Evolutionary conservation across 495 filamentous ascomycete species (phyloP).

Genomic region (Penicillium soppii): DNA sequence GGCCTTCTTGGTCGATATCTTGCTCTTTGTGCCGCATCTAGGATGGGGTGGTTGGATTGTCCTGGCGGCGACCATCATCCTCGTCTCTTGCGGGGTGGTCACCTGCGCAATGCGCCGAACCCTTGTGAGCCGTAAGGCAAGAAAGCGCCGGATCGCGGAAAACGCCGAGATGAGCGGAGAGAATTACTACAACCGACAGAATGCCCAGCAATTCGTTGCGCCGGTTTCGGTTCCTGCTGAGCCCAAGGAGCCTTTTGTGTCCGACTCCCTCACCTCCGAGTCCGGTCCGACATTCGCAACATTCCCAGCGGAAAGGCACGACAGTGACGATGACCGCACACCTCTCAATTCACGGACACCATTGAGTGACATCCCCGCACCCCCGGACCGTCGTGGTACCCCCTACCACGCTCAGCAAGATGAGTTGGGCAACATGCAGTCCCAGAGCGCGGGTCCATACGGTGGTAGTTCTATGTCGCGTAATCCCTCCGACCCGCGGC

Average conservation of each 20-base stretch:
- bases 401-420: conserved; percentile 54
- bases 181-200: conserved; percentile 81
- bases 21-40: conserved; percentile 92
- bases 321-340: conserved; percentile 74
- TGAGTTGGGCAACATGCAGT: conserved; percentile 66
- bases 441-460: conserved; percentile 32
- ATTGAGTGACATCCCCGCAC: conserved; percentile 27
- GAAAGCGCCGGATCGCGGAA: conserved; percentile 86
- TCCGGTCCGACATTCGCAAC: conserved; percentile 73
- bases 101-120: conserved; percentile 98
- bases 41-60: conserved; percentile 96
- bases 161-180: conserved; percentile 95
- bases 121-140: conserved; percentile 84
- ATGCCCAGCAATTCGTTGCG: conserved; percentile 40
- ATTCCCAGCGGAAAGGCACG: conserved; percentile 65
- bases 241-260: conserved; percentile 53
- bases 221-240: conserved; percentile 44
- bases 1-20: conserved; percentile 91
- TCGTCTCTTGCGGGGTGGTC: conserved; percentile 78
- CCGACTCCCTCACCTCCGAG: conserved; percentile 50
- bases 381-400: conserved; percentile 25
- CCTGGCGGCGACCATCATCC: conserved; percentile 83
- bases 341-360: conserved; percentile 69
- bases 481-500: conserved; percentile 45
- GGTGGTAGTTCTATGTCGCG: conserved; percentile 40